A percentile compares a stretch with the other conserved stretches of the same genome.
phyloP scores from a whole-genome alignment of 129 eudicot species.

The Smallanthus sonchifolius region DNA sequence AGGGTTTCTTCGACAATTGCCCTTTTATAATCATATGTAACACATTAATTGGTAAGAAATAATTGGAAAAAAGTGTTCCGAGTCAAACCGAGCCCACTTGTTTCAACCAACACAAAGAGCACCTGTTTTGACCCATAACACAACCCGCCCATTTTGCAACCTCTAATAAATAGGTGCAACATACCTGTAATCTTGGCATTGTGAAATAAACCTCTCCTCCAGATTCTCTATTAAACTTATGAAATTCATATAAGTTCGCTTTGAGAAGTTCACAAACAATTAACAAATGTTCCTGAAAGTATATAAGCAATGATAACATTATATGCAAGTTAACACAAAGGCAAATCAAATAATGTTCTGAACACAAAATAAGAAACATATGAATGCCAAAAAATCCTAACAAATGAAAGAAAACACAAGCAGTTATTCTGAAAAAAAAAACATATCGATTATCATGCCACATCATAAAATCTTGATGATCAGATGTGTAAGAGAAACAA shows the following conservation, averaged over 20 bases:
- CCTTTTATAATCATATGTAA: background rate
- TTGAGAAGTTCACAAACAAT: conserved; percentile 97
- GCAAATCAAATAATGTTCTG: background rate
- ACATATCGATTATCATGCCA: background rate
- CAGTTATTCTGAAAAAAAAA: background rate
- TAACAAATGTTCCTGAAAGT: conserved; percentile 85
- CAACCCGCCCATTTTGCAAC: background rate
- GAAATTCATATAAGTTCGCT: conserved; percentile 95
- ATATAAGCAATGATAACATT: conserved; percentile 15
- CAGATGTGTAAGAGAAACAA: background rate
- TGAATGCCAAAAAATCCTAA: background rate
- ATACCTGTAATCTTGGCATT: conserved; percentile 99
- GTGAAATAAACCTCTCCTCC: conserved; percentile 99
- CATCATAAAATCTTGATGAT: background rate
- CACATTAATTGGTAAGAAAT: background rate
- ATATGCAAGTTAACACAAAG: conserved; percentile 19
- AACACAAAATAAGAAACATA: conserved; percentile 5
- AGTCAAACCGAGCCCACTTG: background rate
- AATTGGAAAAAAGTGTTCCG: background rate
- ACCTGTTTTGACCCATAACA: background rate
- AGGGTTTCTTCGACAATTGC: background rate
- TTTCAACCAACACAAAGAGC: background rate
- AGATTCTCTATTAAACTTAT: conserved; percentile 95
- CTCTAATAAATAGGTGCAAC: conserved; percentile 12
- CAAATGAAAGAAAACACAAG: background rate